phyloP scores from a whole-genome alignment of 208 protist species.

The Wallacemonas collosoma region DNA sequence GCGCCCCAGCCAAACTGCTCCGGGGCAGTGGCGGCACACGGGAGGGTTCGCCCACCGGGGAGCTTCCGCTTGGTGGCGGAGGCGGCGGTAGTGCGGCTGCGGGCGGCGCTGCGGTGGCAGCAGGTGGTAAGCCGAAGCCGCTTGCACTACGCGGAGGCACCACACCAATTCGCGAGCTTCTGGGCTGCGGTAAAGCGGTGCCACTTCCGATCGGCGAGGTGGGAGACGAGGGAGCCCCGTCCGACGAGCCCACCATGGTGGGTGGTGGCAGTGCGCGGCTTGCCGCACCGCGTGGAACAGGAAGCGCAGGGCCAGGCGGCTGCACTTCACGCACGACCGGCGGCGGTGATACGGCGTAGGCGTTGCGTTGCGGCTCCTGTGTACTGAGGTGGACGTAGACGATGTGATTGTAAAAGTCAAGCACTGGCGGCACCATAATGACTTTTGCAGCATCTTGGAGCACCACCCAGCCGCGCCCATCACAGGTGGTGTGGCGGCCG shows the following conservation, averaged over 20 bases:
- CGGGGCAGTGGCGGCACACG: conserved; percentile 11
- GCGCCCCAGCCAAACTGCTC: conserved; percentile 7
- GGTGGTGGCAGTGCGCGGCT: conserved; percentile 5
- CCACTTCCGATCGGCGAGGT: conserved; percentile 8
- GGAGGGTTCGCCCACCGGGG: background rate
- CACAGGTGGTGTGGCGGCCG: conserved; percentile 42
- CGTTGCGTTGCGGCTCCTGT: conserved; percentile 37
- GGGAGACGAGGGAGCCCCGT: conserved; percentile 6
- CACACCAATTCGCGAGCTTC: conserved; percentile 5
- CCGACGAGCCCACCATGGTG: conserved; percentile 4
- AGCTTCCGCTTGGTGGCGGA: conserved; percentile 16
- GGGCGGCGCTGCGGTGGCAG: conserved; percentile 3
- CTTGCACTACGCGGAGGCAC: conserved; percentile 14
- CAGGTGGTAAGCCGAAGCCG: background rate
- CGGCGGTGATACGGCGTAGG: conserved; percentile 23
- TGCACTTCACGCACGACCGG: conserved; percentile 1
- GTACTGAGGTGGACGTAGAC: conserved; percentile 70
- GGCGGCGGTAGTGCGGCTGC: conserved; percentile 18
- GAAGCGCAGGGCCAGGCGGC: conserved; percentile 3
- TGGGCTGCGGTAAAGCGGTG: conserved; percentile 1
- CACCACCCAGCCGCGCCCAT: conserved; percentile 76
- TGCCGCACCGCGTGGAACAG: conserved; percentile 22
- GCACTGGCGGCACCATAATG: conserved; percentile 48
- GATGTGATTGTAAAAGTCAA: conserved; percentile 72
- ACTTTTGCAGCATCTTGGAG: conserved; percentile 62